These are phyloP conservation scores for Aspergillus fumigatiaffinis DNA, from an alignment of 2,329 filamentous ascomycete species.

Conservation along the genomic window DNA sequence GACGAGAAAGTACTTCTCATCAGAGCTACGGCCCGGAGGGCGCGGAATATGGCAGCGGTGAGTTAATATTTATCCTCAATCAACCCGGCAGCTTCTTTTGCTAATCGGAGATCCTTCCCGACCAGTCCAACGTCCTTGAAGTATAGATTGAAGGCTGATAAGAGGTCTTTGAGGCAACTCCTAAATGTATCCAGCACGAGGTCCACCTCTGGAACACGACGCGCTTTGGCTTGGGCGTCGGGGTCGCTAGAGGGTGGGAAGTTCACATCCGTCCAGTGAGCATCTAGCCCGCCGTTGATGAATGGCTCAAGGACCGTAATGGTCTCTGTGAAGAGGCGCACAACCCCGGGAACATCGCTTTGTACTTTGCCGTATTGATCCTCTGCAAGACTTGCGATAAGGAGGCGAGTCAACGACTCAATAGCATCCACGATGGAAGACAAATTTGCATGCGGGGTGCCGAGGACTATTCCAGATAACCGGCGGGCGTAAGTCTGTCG, in stretches of 20 bases:
- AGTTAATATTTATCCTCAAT: slow-evolving; percentile 15
- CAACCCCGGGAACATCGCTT: slow-evolving; percentile 68
- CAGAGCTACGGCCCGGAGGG: slow-evolving; percentile 9
- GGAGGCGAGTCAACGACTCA: slow-evolving; percentile 65
- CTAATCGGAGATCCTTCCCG: slow-evolving; percentile 67
- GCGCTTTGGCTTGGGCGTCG: slow-evolving; percentile 30
- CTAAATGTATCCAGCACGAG: slow-evolving; percentile 63
- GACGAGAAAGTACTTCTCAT: slow-evolving; percentile 9
- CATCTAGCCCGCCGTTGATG: slow-evolving; percentile 45
- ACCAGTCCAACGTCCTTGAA: slow-evolving; percentile 66
- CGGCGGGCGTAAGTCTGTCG: slow-evolving; percentile 64
- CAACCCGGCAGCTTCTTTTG: slow-evolving; percentile 57
- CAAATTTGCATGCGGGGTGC: slow-evolving; percentile 66
- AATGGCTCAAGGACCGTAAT: slow-evolving; percentile 69
- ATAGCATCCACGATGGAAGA: slow-evolving; percentile 67
- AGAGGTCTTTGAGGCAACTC: slow-evolving; percentile 60
- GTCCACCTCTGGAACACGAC: slow-evolving; percentile 62
- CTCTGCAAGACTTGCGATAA: slow-evolving; percentile 70
- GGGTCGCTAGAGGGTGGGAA: slow-evolving; percentile 41
- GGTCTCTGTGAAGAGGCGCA: slow-evolving; percentile 67
- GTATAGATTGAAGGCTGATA: slow-evolving; percentile 72
- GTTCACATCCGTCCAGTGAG: slow-evolving; percentile 76
- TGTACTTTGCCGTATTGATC: slow-evolving; percentile 86
- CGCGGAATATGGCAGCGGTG: background rate
- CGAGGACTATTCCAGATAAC: slow-evolving; percentile 65